Conservation (phyloP, 495 filamentous ascomycete species). For the Massariosphaeria phaeospora region DNA sequence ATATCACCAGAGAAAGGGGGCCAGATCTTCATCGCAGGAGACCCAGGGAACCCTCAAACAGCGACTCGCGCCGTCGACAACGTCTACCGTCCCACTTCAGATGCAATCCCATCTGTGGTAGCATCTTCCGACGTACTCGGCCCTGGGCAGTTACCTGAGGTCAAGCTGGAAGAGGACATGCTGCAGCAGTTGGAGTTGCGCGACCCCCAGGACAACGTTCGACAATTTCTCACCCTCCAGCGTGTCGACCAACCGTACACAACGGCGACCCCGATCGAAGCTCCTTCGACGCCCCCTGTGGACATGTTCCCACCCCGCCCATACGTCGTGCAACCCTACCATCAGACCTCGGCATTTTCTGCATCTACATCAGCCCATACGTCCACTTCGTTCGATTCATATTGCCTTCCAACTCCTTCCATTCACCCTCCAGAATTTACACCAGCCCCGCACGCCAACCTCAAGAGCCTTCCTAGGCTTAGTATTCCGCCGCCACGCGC, state of each 20-base stretch:
- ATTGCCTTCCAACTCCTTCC: slow-evolving; percentile 15
- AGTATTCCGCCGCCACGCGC: slow-evolving; percentile 38
- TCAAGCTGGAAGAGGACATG: slow-evolving; percentile 65
- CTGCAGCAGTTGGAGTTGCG: slow-evolving; percentile 61
- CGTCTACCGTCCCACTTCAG: slow-evolving; percentile 52
- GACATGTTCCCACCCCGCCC: slow-evolving; percentile 42
- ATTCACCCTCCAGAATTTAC: slow-evolving; percentile 31
- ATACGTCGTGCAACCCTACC: slow-evolving; percentile 11
- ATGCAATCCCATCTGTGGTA: slow-evolving; percentile 69
- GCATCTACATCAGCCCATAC: slow-evolving; percentile 27
- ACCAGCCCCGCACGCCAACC: slow-evolving; percentile 32
- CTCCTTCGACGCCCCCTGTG: slow-evolving; percentile 34
- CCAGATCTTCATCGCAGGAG: slow-evolving; percentile 61
- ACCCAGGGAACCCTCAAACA: slow-evolving; percentile 64
- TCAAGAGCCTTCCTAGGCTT: slow-evolving; percentile 39
- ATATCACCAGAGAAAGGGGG: slow-evolving; percentile 51
- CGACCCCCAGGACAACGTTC: slow-evolving; percentile 88
- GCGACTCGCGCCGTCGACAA: slow-evolving; percentile 49
- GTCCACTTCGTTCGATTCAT: slow-evolving; percentile 15
- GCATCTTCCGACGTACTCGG: slow-evolving; percentile 89
- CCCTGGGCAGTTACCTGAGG: slow-evolving; percentile 53
- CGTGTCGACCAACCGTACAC: slow-evolving; percentile 48
- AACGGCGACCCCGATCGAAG: slow-evolving; percentile 37
- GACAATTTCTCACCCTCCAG: slow-evolving; percentile 80
- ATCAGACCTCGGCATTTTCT: slow-evolving; percentile 17